Percentiles rank a stretch among this genome's conserved stretches.
Evolutionary conservation across 2,329 filamentous ascomycete species (phyloP).

Genomic region (Aspergillus sp.): DNA sequence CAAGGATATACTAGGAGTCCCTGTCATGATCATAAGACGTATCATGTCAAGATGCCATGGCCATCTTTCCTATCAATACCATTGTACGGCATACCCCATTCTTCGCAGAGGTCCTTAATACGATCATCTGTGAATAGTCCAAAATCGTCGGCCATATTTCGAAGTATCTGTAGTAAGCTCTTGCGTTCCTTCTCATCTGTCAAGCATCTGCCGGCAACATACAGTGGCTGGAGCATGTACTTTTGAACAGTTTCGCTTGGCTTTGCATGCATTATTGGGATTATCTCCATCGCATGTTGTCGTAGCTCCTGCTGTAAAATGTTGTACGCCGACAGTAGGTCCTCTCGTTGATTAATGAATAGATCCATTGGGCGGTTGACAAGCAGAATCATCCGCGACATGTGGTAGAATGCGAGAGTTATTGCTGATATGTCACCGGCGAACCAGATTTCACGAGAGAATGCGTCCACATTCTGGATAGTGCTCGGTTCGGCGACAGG

Average conservation of each 20-base stretch:
- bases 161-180: neutral
- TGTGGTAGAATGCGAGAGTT: constrained; percentile 26
- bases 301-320: neutral
- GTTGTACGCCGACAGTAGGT: constrained; percentile 1
- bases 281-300: constrained; percentile 10
- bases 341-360: neutral
- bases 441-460: constrained; percentile 22
- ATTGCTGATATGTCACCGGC: constrained; percentile 21
- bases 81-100: constrained; percentile 12
- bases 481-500: neutral
- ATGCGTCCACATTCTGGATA: neutral
- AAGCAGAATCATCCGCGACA: constrained; percentile 24
- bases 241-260: constrained; percentile 17
- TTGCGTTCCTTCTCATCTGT: constrained; percentile 5
- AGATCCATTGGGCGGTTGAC: constrained; percentile 13
- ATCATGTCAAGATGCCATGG: constrained; percentile 1
- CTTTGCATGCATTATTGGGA: constrained; percentile 20
- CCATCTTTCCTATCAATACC: neutral
- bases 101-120: constrained; percentile 11
- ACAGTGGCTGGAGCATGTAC: constrained; percentile 25
- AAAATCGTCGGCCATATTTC: constrained; percentile 10
- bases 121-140: constrained; percentile 19
- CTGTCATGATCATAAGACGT: neutral
- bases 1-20: too few species aligned
- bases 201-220: constrained; percentile 23